Conservation (phyloP, 306 rosid genomes). For the Gastrolobium villosum region DNA sequence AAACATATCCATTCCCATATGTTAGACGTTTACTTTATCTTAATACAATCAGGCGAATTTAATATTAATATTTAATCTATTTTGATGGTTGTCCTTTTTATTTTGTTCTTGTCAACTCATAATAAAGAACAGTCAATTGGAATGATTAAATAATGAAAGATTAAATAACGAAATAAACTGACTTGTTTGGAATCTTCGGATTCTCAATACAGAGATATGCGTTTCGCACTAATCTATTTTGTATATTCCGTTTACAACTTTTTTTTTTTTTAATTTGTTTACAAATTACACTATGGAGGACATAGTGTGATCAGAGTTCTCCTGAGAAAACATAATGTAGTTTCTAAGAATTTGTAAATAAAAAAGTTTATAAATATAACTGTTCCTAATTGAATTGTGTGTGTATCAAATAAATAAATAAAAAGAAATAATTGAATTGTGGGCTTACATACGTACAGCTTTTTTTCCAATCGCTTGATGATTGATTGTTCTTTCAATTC, state of each 20-base stretch:
- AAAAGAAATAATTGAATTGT: not conserved
- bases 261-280: no score
- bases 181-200: slow-evolving; percentile 10
- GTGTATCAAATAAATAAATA: no score
- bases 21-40: not conserved
- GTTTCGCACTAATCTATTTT: not conserved
- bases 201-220: not conserved
- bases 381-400: no score
- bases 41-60: slow-evolving; percentile 20
- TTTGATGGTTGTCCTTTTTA: not conserved
- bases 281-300: no score
- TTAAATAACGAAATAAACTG: slow-evolving; percentile 4
- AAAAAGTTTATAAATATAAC: no score
- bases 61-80: not conserved
- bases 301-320: no score
- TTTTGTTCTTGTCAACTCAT: not conserved
- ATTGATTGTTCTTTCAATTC: not conserved
- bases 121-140: not conserved
- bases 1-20: no score
- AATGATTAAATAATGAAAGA: slow-evolving; percentile 4
- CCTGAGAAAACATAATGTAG: no score
- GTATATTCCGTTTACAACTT: no score
- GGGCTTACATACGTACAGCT: not conserved
- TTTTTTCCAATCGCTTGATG: not conserved
- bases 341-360: no score